phyloP scores from a whole-genome alignment of 2,329 filamentous ascomycete species.

The Eurotiales sp. region DNA sequence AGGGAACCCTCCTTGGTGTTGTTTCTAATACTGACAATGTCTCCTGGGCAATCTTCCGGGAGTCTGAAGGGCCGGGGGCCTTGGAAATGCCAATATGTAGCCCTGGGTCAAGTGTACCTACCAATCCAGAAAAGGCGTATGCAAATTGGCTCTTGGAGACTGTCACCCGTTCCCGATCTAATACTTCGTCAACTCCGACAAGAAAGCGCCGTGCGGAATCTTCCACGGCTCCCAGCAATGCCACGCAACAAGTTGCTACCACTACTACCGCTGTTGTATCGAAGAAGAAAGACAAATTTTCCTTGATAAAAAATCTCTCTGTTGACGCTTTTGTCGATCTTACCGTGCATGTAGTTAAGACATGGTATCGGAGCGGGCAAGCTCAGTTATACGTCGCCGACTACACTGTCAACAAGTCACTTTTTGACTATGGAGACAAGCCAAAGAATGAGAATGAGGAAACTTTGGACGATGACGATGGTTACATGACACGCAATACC shows the following conservation, averaged over 20 bases:
- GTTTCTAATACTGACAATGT: conserved; percentile 25
- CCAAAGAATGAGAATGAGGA: conserved; percentile 40
- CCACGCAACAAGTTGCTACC: background rate
- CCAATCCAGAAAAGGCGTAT: conserved; percentile 26
- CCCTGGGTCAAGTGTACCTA: conserved; percentile 25
- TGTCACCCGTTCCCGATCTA: background rate
- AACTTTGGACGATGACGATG: conserved; percentile 49
- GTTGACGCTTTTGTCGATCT: conserved; percentile 62
- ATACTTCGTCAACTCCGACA: conserved; percentile 2
- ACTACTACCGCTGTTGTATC: background rate
- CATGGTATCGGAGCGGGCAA: conserved; percentile 45
- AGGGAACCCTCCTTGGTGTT: conserved; percentile 22
- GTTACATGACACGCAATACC: conserved; percentile 42
- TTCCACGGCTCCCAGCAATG: background rate
- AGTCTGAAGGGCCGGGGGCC: conserved; percentile 20
- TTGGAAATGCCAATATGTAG: conserved; percentile 24
- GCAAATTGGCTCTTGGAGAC: conserved; percentile 27
- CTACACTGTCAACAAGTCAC: conserved; percentile 67
- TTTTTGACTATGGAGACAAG: conserved; percentile 54
- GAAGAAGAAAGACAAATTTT: conserved; percentile 49
- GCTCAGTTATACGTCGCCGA: conserved; percentile 73
- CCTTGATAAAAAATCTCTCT: conserved; percentile 60
- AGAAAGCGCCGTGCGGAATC: background rate
- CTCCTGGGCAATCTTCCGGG: conserved; percentile 34
- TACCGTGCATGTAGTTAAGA: conserved; percentile 66